Evolutionary conservation across 163 green algal genomes (phyloP), one percentile per base, ranked within the genome.

Genomic region (Chloroidium sp.): DNA sequence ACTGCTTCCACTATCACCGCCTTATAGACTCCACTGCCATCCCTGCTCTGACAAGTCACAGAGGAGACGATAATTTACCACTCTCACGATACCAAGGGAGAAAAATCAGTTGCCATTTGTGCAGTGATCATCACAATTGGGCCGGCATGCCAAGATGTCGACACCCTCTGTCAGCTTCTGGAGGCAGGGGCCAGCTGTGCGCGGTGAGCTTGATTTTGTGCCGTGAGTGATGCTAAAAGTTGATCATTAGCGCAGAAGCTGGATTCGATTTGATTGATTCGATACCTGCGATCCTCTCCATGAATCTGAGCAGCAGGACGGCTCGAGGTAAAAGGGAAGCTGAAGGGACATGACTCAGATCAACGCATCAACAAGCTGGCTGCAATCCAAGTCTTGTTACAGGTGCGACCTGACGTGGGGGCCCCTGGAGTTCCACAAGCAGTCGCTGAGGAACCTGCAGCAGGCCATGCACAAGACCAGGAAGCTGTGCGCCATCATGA

Each of bases 121-220:
- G 79, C 88, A 92, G 90, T 97, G 2, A 85, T 95, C 4, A 86
- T 91, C 76, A 98, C 94, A 0, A 89, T 97, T 60, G 94, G 94
- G n/a, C 93, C 94, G 4, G 86, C 86, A 76, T 95, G 91, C 62
- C 94, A 95, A 72, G 87, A 92, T 69, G 91, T 95, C 10, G 93
- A 97, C 2, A 89, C 77, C 3, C 83, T 97, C 75, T 89, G 84
- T 8, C 81, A 89, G 61, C 86, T 97, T 78, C 85, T 98, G 62
- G 81, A 93, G 62, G 87, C 88, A 3, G 89, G 89, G 2, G 84
- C 82, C 62, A 90, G 88, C 2, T 93, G 88, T 76, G 88, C 87
- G 0, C 87, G 62, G 76, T 88, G 57, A 88, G 90, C 76, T 75
- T 91, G 2, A 91, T 85, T 60, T 82, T 87, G 76, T 69, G 82